Evolutionary conservation across 441 rosid species (phyloP).

Genomic region (Bocquillonia castaneifolia): DNA sequence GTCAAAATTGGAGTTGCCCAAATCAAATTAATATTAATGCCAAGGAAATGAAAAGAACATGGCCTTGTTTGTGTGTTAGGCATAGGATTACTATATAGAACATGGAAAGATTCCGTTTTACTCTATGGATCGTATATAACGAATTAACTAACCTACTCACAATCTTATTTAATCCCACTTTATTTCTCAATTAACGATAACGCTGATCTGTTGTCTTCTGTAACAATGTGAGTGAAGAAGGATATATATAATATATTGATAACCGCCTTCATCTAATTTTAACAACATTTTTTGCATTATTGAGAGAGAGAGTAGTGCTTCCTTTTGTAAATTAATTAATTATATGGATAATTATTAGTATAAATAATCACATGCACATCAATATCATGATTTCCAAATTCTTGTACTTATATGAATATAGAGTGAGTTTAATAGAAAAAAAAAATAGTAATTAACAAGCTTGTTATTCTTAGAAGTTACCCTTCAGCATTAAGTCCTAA

Average conservation of each 20-base stretch:
- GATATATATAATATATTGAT: neutral
- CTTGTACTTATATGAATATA: conserved; percentile 17
- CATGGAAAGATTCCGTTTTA: conserved; percentile 72
- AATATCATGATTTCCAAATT: conserved; percentile 29
- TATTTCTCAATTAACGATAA: conserved; percentile 28
- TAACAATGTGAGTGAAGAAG: neutral
- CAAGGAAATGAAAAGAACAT: conserved; percentile 47
- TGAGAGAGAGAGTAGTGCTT: neutral
- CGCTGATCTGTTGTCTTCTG: conserved; percentile 31
- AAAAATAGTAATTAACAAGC: neutral
- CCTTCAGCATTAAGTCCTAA: conserved; percentile 10
- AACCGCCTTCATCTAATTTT: neutral
- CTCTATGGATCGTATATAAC: conserved; percentile 46
- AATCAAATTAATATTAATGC: neutral
- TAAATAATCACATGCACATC: conserved; percentile 30
- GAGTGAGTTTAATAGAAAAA: neutral
- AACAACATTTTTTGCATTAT: neutral
- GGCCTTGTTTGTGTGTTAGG: conserved; percentile 18
- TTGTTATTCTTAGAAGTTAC: conserved; percentile 46
- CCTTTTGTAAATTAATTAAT: neutral
- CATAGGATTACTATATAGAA: conserved; percentile 34
- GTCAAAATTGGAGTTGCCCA: neutral
- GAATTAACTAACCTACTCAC: conserved; percentile 34
- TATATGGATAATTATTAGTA: conserved; percentile 19
- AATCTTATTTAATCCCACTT: neutral